phyloP scores from a whole-genome alignment of 768 basidiomycete genomes.

The Trametes punicea region DNA sequence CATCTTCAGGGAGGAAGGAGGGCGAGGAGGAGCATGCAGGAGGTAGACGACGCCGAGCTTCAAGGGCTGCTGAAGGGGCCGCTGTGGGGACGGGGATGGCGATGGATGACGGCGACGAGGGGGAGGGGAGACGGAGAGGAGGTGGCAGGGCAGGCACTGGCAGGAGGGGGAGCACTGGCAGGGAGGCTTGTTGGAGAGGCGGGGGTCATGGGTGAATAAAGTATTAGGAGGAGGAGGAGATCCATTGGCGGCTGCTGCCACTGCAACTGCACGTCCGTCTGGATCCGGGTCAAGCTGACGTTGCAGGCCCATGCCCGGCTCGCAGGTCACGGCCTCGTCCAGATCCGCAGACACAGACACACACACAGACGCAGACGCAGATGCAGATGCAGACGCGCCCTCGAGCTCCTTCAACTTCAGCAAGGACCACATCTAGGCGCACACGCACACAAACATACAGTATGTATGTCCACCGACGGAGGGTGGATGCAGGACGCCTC shows the following conservation, averaged over 20 bases:
- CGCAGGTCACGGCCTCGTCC: constrained; percentile 5
- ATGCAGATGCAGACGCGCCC: background rate
- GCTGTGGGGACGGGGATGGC: background rate
- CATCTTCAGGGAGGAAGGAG: background rate
- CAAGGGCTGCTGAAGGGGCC: background rate
- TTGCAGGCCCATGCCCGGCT: too few relatives aligned
- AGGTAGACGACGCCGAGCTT: constrained; percentile 11
- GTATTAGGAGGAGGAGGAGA: background rate
- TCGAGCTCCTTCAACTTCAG: background rate
- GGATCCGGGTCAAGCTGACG: constrained; percentile 20
- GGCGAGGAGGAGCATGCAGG: constrained; percentile 4
- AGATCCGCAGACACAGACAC: too few relatives aligned
- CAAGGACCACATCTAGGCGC: too few relatives aligned
- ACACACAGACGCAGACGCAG: too few relatives aligned
- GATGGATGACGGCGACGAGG: background rate
- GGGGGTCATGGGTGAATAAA: constrained; percentile 17
- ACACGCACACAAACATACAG: too few relatives aligned
- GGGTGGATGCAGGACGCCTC: background rate
- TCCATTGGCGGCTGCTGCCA: background rate
- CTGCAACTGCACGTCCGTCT: background rate
- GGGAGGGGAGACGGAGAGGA: background rate
- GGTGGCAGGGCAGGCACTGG: background rate
- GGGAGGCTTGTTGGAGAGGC: constrained; percentile 9
- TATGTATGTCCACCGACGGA: background rate
- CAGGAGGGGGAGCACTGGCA: background rate